A percentile compares a stretch with the other conserved stretches of the same genome.
Evolutionary conservation across 1,284 basidiomycete genomes (phyloP).

Genomic region (Apiotrichum sp.): DNA sequence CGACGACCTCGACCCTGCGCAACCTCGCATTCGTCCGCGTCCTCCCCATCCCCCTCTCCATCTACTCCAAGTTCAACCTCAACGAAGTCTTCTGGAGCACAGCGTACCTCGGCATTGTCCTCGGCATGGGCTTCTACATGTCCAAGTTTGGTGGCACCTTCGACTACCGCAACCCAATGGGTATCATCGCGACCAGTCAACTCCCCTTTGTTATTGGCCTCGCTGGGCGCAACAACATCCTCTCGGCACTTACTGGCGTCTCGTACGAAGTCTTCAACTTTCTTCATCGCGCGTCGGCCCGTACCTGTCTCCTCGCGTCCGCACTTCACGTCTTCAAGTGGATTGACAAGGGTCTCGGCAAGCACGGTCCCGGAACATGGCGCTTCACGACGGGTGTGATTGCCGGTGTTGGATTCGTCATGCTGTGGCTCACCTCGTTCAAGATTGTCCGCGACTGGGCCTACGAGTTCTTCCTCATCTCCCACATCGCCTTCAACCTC

Average conservation of each 20-base stretch:
- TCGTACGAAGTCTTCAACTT: constrained; percentile 54
- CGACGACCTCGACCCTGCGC: not conserved
- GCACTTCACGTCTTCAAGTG: constrained; percentile 33
- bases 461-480: constrained; percentile 54
- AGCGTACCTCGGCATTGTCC: constrained; percentile 12
- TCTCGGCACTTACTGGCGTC: constrained; percentile 59
- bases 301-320: constrained; percentile 23
- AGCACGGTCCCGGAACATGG: not conserved
- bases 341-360: constrained; percentile 9
- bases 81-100: constrained; percentile 16
- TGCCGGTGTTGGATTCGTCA: constrained; percentile 39
- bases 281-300: constrained; percentile 35
- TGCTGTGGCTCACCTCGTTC: constrained; percentile 49
- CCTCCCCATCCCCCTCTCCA: constrained; percentile 12
- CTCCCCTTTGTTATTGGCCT: constrained; percentile 58
- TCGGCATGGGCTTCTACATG: constrained; percentile 13
- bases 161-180: constrained; percentile 7
- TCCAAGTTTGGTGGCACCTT: constrained; percentile 4
- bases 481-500: constrained; percentile 45
- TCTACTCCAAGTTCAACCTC: not conserved
- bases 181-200: constrained; percentile 42
- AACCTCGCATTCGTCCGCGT: constrained; percentile 18
- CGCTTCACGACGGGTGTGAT: constrained; percentile 1
- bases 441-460: constrained; percentile 46
- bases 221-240: constrained; percentile 59